Base-by-base conservation (phyloP, 2,329 filamentous ascomycete species). In the Myriosclerotinia scirpicola region DNA sequence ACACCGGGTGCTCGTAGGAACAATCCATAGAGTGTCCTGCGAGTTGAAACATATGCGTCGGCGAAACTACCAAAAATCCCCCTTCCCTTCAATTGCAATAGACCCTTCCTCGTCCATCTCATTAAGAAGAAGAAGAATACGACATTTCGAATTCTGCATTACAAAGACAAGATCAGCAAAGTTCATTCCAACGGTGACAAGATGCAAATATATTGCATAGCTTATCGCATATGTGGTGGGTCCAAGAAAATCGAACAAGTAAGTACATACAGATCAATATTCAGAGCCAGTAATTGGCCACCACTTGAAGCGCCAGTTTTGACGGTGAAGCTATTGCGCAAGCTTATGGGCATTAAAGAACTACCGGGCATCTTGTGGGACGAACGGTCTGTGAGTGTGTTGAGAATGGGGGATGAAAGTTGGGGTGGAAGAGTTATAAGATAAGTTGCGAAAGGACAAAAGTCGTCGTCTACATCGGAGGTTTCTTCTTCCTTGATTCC, bases 1-100 rank as follows among this genome's bases (percentile, higher is more conserved):
- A 99, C 92, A 66, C 93, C 93, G 1, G 95, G 95, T 42, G 92
- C 85, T 69, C 88, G 87, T 56, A 99, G 84, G 81, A 99, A 95
- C 76, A 92, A 84, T 69, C 91, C 91, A 79, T 96, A 99, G 61
- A 90, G 82, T 69, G 88, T 85, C 70, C 92, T 87, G 70, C 90
- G 90, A 69, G 89, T 76, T 70, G 88, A 84, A 69, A 83, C 81
- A 81, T 95, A 97, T 69, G 91, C 79, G 78, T 94, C 88, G 75
- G 86, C 81, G 68, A 92, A 75, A 67, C 91, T 91, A 70, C 94
- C 94, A 76, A 96, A 80, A 74, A 95, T 78, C 71, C 95, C 95
- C 77, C 95, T 92, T 72, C 95, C 95, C 75, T 91, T 92, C 72
- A 98, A 84, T 76, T 95, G 91, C 81, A 92, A 90, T 77, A 92